Base-by-base conservation (phyloP, 2,329 filamentous ascomycete genomes). In the Paracoccidioides brasiliensis region DNA sequence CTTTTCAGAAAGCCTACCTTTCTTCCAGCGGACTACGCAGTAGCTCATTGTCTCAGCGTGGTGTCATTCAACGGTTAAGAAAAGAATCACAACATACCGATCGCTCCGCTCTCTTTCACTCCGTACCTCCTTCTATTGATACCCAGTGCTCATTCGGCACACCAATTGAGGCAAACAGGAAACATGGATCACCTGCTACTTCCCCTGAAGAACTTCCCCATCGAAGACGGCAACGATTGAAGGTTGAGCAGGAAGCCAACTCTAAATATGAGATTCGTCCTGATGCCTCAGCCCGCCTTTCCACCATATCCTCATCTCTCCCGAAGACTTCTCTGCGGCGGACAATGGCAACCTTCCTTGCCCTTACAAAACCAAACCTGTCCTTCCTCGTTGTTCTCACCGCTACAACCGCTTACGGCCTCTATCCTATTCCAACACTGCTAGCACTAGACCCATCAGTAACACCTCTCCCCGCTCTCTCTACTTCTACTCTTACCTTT, bases 281-380 rank as follows among this genome's bases (percentile, higher is more conserved):
- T 15, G 81, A 85, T 69, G 82, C 82, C 12, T 84, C 82, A 0
- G 78, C 80, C 28, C 78, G 76, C 58, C 70, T 85, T 43, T 80
- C 81, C 5, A 75, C 73, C 45, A 69, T 80, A 54, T 82, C 81
- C 5, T 77, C 78, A 10, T 69, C 74, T 28, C 77, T 82, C 55
- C 80, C 81, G 9, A 71, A 74, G 37, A 71, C 76, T 52, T 82
- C 81, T 28, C 62, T 83, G 45, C 77, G 78, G 58, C 87, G 90
- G 56, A 79, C 82, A 55, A 67, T 93, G 60, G 87, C 90, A 28
- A 84, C 88, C 35, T 89, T 89, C 64, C 84, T 98, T 60, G 88
- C 93, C 32, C 83, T 98, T 61, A 86, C 90, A n/a, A 98, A 98
- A 69, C 93, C 93, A 3, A 89, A 91, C 54, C 82, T 98, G 51